These are phyloP conservation scores for Hypoxylon sp. DNA, from an alignment of 2,329 filamentous ascomycete species.

Conservation along the genomic window DNA sequence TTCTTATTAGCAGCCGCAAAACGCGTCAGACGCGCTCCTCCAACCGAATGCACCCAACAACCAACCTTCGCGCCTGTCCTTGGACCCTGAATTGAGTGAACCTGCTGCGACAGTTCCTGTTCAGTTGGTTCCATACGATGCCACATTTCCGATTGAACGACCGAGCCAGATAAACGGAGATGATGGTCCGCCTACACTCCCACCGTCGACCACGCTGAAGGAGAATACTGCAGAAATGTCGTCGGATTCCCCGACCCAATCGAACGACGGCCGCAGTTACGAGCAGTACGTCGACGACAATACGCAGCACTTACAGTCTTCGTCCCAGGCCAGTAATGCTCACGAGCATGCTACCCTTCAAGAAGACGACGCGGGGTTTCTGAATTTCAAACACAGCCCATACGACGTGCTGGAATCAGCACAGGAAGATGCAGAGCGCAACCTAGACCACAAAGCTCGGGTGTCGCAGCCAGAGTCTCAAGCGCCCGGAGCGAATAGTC, in stretches of 20 bases:
- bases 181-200: slow-evolving; percentile 26
- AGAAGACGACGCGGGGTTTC: slow-evolving; percentile 59
- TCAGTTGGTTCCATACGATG: slow-evolving; percentile 23
- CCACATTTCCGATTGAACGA: slow-evolving; percentile 6
- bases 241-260: slow-evolving; percentile 64
- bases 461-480: slow-evolving; percentile 46
- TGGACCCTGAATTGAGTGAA: slow-evolving; percentile 10
- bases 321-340: slow-evolving; percentile 38
- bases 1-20: slow-evolving; percentile 27
- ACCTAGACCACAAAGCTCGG: slow-evolving; percentile 34
- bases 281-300: slow-evolving; percentile 50
- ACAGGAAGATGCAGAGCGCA: slow-evolving; percentile 32
- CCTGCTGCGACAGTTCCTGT: slow-evolving; percentile 4
- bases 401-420: slow-evolving; percentile 39
- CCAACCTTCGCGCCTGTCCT: slow-evolving; percentile 6
- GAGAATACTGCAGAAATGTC: slow-evolving; percentile 50
- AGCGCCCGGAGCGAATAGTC: slow-evolving; percentile 45
- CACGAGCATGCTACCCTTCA: slow-evolving; percentile 49
- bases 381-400: slow-evolving; percentile 53
- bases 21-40: slow-evolving; percentile 38
- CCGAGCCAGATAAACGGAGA: slow-evolving; percentile 26
- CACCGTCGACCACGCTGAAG: slow-evolving; percentile 19
- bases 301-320: slow-evolving; percentile 38
- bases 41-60: slow-evolving; percentile 12
- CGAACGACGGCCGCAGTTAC: slow-evolving; percentile 65